Evolutionary conservation across 2,329 filamentous ascomycete genomes (phyloP).

Genomic region (Aspergillus piperis): DNA sequence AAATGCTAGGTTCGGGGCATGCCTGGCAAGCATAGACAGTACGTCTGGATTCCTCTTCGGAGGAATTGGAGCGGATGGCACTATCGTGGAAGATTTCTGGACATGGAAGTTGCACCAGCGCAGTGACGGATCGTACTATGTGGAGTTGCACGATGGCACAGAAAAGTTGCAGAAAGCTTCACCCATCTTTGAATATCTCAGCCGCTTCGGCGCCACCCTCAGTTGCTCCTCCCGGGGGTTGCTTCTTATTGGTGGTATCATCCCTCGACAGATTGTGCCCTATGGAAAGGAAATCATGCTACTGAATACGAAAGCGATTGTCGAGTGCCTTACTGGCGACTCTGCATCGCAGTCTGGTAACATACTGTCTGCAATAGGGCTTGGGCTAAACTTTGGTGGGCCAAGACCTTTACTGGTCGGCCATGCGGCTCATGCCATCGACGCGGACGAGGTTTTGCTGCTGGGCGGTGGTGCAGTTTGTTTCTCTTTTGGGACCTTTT

Average conservation of each 20-base stretch:
- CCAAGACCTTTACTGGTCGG: conserved; percentile 71
- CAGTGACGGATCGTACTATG: conserved; percentile 30
- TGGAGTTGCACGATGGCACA: conserved; percentile 32
- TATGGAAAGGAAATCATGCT: conserved; percentile 57
- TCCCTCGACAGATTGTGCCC: conserved; percentile 37
- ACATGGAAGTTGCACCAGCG: conserved; percentile 60
- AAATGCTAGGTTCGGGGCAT: conserved; percentile 58
- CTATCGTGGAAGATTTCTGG: conserved; percentile 64
- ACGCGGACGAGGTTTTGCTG: conserved; percentile 58
- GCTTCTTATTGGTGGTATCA: conserved; percentile 57
- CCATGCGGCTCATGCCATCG: conserved; percentile 56
- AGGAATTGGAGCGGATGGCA: conserved; percentile 67
- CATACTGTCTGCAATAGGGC: conserved; percentile 30
- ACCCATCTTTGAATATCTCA: conserved; percentile 34
- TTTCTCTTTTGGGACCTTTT: conserved; percentile 87
- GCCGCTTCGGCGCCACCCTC: conserved; percentile 55
- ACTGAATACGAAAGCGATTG: conserved; percentile 29
- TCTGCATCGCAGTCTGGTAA: conserved; percentile 21
- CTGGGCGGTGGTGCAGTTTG: conserved; percentile 82
- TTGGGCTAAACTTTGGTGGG: conserved; percentile 30
- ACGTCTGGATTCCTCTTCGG: conserved; percentile 68
- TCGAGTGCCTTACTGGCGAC: conserved; percentile 21
- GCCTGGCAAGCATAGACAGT: conserved; percentile 43
- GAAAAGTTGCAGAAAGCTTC: conserved; percentile 25
- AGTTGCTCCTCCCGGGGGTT: conserved; percentile 49